Base-by-base conservation (phyloP, 352 stramenopile genomes). In the Globisporangium rhizosaccharum region DNA sequence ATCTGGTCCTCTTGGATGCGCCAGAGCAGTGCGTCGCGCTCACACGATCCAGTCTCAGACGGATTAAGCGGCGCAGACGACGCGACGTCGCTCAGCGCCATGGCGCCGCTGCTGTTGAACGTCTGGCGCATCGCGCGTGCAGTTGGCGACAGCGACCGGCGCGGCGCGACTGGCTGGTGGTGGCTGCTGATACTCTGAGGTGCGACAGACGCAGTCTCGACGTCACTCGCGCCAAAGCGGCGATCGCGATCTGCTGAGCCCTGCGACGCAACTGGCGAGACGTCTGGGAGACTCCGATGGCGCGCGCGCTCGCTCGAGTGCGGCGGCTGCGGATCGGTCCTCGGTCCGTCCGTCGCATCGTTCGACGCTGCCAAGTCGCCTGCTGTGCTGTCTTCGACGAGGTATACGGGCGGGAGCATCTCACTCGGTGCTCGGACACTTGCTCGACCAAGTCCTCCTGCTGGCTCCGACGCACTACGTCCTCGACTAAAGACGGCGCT, bases 1-100 rank as follows among this genome's bases (percentile, higher is more conserved):
- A 99, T 98, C 75, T 99, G 94, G 59, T 98, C 91, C 54, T 97
- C 88, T 33, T 98, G 78, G 28, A 98, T 83, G n/a, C 84, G 74
- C 82, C 82, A 92, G 10, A 92, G 58, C 42, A 86, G 63, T 11
- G 75, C 79, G 53, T 89, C 79, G 51, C 79, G 77, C 49, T 89
- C 78, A 14, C 58, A 62, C 33, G 72, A 80, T 37, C 70, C 80
- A 1, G 72, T 64, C 61, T 88, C 79, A 0, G 76, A 88, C 30
- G 74, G 57, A 47, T 82, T 69, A 0, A 81, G 50, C 10, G 72
- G 75, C 10, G 69, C 62, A 0, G 81, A 88, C 14, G 76, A 86
- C 18, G 82, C 73, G 6, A 82, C 61, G 17, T 88, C 81, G 46
- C 78, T 88, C 8, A 70, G 57, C 15, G 48, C 28, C 15, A 17